A percentile compares a stretch with the other conserved stretches of the same genome.
These are phyloP conservation scores for Microstegium vimineum DNA, from an alignment of 176 grass and related monocot genomes.

Conservation along the genomic window DNA sequence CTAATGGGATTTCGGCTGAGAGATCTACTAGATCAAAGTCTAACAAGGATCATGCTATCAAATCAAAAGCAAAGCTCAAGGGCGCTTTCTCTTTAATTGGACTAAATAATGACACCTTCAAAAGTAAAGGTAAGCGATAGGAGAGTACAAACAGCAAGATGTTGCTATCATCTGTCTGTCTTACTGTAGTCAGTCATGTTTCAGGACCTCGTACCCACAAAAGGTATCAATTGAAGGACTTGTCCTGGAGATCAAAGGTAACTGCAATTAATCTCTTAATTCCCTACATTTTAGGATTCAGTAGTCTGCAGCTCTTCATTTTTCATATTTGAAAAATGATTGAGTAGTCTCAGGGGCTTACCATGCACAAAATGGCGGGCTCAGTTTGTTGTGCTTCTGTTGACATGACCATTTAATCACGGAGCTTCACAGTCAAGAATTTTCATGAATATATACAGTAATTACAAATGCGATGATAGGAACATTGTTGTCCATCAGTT, in stretches of 20 bases:
- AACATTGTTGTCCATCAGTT: background rate
- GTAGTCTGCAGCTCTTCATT: background rate
- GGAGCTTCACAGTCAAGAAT: background rate
- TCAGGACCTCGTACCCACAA: conserved; percentile 10
- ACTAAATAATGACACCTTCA: conserved; percentile 4
- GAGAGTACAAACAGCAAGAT: background rate
- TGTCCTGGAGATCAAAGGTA: conserved; percentile 18
- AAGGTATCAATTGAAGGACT: conserved; percentile 23
- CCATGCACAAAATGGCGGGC: background rate
- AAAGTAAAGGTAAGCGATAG: background rate
- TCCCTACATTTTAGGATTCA: background rate
- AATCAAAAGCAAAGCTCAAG: conserved; percentile 37
- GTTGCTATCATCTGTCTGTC: background rate
- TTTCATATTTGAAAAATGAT: background rate
- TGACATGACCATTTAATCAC: background rate
- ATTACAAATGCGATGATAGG: no score
- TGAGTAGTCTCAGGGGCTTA: background rate
- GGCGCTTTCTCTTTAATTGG: conserved; percentile 20
- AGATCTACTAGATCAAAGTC: conserved; percentile 12
- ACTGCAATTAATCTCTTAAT: background rate
- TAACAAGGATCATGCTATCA: background rate
- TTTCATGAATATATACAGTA: background rate
- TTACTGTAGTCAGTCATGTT: conserved; percentile 5
- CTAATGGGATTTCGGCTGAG: background rate
- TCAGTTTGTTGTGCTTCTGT: background rate